Evolutionary conservation across 768 basidiomycete genomes (phyloP).

Genomic region (Lactifluus piperatus): DNA sequence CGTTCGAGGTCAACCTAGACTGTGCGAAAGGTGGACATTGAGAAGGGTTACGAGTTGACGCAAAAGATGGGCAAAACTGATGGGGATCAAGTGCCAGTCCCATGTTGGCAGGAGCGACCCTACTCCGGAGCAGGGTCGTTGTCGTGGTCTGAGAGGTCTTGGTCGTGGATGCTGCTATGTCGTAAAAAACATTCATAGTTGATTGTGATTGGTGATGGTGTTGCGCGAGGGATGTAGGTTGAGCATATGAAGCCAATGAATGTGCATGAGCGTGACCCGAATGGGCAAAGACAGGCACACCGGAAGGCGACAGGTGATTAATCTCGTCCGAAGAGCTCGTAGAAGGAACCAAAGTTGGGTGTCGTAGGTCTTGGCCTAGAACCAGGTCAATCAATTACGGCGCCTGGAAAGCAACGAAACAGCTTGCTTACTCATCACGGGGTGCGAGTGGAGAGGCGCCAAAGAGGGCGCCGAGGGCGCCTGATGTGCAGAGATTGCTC

Average conservation of each 20-base stretch:
- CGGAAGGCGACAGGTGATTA: neutral
- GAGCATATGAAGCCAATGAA: neutral
- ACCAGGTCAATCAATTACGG: constrained; percentile 1
- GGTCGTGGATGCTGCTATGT: neutral
- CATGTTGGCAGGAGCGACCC: neutral
- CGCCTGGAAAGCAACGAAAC: neutral
- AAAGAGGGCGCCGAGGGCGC: neutral
- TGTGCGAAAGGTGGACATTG: neutral
- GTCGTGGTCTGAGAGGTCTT: neutral
- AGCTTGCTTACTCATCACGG: constrained; percentile 4
- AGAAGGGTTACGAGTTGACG: neutral
- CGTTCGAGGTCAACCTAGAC: neutral
- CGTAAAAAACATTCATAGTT: neutral
- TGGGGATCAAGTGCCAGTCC: neutral
- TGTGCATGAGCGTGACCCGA: neutral
- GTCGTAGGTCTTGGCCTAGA: neutral
- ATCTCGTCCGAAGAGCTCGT: neutral
- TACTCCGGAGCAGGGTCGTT: neutral
- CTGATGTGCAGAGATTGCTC: constrained; percentile 2
- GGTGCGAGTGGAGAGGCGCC: neutral
- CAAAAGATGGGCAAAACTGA: neutral
- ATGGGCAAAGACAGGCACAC: neutral
- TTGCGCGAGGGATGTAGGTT: neutral
- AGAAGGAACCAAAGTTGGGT: neutral
- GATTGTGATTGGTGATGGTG: neutral